Base-by-base conservation (phyloP, 257 asterid genomes). In the Anisodus tanguticus region DNA sequence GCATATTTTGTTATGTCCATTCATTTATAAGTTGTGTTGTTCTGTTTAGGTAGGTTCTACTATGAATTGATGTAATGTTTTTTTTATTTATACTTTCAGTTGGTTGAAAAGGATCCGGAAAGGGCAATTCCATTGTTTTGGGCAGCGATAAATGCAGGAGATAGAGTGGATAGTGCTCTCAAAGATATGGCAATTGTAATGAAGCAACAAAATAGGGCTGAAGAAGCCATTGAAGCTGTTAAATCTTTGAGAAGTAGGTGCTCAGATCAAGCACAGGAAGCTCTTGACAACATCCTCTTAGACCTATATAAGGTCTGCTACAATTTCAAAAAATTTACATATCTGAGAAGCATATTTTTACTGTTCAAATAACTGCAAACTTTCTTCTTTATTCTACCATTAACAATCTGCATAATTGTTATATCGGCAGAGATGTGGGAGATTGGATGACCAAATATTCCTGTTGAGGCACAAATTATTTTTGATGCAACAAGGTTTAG, bases 181-280 rank as follows among this genome's bases (percentile, higher is more conserved):
- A 97, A 97, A 85, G 99, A 97, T 66, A 97, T 97, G 99, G 99
- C 99, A 1, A 93, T 97, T 68, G 99, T 97, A 9, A 97, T 97
- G 99, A 97, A 97, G 89, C 99, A 97, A 88, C 99, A 93, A 72
- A 97, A 97, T 81, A 82, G 99, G 89, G 97, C 99, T 1, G 99
- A 93, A 35, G 99, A 97, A 84, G 99, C 99, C 68, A 87, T 97
- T 54, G 99, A 97, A 83, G 99, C 99, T 4, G 94, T 97, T 60
- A 97, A 95, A 83, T 94, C 98, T 1, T 80, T 97, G 72, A 92
- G 99, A 76, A 83, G 84, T 66, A 91, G 98, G 51, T 97, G 99
- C 80, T 93, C 98, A 1, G 98, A 95, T 82, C 99, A 97, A 45
- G 99, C 99, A 17, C 99, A 97, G 62, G 99, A 97, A 78, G 94